phyloP scores from a whole-genome alignment of 495 filamentous ascomycete genomes.

The Daldinia vernicosa region DNA sequence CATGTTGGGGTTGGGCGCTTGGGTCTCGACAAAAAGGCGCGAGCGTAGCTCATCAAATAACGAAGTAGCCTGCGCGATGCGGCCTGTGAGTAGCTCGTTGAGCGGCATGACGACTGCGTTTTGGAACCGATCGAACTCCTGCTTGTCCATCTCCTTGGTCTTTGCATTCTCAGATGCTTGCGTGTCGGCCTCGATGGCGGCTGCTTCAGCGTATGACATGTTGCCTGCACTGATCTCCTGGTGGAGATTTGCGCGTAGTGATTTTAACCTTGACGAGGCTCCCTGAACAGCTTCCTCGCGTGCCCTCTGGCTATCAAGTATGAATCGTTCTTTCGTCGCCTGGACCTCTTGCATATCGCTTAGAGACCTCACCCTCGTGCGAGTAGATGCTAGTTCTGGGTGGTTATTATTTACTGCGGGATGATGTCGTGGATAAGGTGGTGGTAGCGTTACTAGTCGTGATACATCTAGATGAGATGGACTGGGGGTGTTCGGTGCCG shows the following conservation, averaged over 20 bases:
- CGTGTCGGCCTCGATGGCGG: conserved; percentile 72
- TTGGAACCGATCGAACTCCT: conserved; percentile 81
- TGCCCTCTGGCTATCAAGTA: conserved; percentile 52
- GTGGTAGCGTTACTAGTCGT: conserved; percentile 88
- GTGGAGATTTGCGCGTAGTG: conserved; percentile 69
- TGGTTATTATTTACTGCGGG: conserved; percentile 96
- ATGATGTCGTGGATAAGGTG: conserved; percentile 90
- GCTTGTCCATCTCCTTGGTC: conserved; percentile 69
- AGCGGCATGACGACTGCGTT: conserved; percentile 77
- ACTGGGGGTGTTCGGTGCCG: conserved; percentile 54
- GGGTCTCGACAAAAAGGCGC: conserved; percentile 76
- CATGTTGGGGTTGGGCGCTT: conserved; percentile 75
- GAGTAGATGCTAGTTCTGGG: conserved; percentile 81
- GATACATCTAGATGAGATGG: conserved; percentile 80
- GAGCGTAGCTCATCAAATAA: conserved; percentile 76
- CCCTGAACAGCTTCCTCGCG: conserved; percentile 55
- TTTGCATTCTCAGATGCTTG: conserved; percentile 69
- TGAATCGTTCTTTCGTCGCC: conserved; percentile 69
- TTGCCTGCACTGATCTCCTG: conserved; percentile 75
- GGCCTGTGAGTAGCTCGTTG: conserved; percentile 72
- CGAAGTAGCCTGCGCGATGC: conserved; percentile 68
- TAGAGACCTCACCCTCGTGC: conserved; percentile 76
- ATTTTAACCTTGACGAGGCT: conserved; percentile 53
- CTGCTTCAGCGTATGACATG: conserved; percentile 82
- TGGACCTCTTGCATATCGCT: conserved; percentile 79